These are phyloP conservation scores for Hortiboletus rubellus DNA, from an alignment of 1,284 basidiomycete species.

Conservation along the genomic window DNA sequence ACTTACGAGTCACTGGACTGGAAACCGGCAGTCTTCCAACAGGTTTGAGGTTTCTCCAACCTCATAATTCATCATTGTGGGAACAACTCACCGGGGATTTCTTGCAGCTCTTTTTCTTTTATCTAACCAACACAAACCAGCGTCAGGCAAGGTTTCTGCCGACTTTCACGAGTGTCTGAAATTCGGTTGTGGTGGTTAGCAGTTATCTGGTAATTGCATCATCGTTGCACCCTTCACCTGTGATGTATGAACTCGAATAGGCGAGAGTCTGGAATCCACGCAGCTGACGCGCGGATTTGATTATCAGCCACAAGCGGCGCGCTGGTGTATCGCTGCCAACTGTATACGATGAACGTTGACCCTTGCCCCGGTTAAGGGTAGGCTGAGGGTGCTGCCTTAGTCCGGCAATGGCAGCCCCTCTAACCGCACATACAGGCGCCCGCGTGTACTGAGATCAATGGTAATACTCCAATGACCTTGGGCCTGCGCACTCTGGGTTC, in stretches of 20 bases:
- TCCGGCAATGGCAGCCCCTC: neutral
- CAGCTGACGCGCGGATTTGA: slow-evolving; percentile 9
- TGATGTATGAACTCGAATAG: neutral
- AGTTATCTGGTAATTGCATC: slow-evolving; percentile 7
- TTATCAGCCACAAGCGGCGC: slow-evolving; percentile 1
- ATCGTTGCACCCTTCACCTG: neutral
- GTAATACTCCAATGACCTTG: slow-evolving; percentile 17
- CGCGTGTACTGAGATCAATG: slow-evolving; percentile 17
- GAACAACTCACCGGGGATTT: too few relatives aligned
- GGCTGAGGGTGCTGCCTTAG: neutral
- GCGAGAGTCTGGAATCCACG: neutral
- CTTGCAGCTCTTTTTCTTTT: too few relatives aligned
- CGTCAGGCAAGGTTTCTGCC: too few relatives aligned
- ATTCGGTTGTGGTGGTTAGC: neutral
- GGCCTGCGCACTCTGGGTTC: slow-evolving; percentile 16
- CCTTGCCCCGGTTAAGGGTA: slow-evolving; percentile 12
- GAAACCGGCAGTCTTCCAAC: too few relatives aligned
- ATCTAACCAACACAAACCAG: too few relatives aligned
- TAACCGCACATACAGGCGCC: slow-evolving; percentile 16
- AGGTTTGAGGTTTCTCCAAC: too few relatives aligned
- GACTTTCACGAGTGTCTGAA: neutral
- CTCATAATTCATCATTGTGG: too few relatives aligned
- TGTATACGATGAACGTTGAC: neutral
- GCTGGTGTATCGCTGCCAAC: slow-evolving; percentile 19
- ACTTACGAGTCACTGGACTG: neutral